phyloP scores from a whole-genome alignment of 2,329 filamentous ascomycete species.

The Fusarium sublunatum region DNA sequence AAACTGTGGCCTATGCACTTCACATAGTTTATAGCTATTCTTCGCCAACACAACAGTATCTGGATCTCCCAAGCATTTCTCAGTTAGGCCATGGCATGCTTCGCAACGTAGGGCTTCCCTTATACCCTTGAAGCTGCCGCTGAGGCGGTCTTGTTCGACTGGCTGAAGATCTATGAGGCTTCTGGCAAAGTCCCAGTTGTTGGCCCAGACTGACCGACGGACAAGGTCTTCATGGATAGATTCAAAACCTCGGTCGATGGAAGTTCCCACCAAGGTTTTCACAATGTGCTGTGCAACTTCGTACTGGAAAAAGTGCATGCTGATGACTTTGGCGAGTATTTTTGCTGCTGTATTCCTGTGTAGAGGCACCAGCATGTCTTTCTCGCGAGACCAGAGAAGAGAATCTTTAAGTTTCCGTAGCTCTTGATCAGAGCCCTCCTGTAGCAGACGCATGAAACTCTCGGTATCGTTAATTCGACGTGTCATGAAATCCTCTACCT shows the following conservation, averaged over 20 bases:
- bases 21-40: neutral
- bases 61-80: neutral
- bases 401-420: no score
- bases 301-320: neutral
- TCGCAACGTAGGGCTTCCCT: accelerated
- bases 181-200: neutral
- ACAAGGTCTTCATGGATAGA: accelerated
- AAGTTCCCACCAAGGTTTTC: accelerated
- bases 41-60: neutral
- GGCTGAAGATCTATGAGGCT: neutral
- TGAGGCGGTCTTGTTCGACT: accelerated
- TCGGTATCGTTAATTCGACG: no score
- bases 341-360: neutral
- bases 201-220: neutral
- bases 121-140: accelerated
- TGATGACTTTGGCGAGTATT: neutral
- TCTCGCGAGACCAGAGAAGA: no score
- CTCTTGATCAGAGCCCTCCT: no score
- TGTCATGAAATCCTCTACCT: no score
- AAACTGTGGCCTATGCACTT: neutral
- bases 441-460: no score
- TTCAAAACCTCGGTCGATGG: accelerated
- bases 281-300: accelerated
- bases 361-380: accelerated
- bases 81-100: neutral